phyloP scores from a whole-genome alignment of 2,329 filamentous ascomycete genomes.

The Fusarium buxicola region DNA sequence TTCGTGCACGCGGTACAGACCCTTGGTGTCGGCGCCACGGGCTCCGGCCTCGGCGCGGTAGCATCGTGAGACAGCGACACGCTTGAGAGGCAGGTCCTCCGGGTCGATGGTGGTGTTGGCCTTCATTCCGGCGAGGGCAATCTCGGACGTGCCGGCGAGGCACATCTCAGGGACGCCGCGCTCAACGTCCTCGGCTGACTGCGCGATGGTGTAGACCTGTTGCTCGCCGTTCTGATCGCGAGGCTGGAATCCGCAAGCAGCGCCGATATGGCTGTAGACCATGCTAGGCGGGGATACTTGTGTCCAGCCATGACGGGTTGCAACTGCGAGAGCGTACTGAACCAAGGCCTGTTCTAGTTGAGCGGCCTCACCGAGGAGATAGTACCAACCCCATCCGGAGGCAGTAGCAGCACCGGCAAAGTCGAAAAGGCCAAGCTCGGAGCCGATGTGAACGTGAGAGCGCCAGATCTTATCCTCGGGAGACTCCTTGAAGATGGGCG shows the following conservation, averaged over 20 bases:
- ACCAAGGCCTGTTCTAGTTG: constrained; percentile 95
- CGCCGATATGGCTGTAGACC: constrained; percentile 90
- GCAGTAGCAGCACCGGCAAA: constrained; percentile 84
- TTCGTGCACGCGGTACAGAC: constrained; percentile 95
- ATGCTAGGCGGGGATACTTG: constrained; percentile 87
- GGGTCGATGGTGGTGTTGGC: constrained; percentile 77
- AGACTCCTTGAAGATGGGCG: constrained; percentile 58
- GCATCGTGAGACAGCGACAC: constrained; percentile 88
- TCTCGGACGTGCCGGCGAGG: constrained; percentile 91
- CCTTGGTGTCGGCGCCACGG: constrained; percentile 89
- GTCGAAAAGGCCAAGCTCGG: constrained; percentile 88
- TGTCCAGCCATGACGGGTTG: constrained; percentile 80
- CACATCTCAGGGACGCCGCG: constrained; percentile 75
- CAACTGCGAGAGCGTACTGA: constrained; percentile 83
- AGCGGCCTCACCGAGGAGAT: constrained; percentile 89
- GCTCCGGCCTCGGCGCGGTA: constrained; percentile 96
- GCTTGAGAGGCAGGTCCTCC: constrained; percentile 77
- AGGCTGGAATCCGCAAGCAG: constrained; percentile 94
- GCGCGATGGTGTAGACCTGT: constrained; percentile 86
- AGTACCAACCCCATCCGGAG: constrained; percentile 98
- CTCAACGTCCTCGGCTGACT: constrained; percentile 70
- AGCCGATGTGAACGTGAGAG: constrained; percentile 88
- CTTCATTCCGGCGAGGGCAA: constrained; percentile 91
- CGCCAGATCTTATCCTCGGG: constrained; percentile 61
- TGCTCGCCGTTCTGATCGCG: constrained; percentile 91